Percentiles rank a stretch among this genome's conserved stretches.
These are phyloP conservation scores for Vigna angularis DNA, from an alignment of 306 rosid species.

Conservation along the genomic window DNA sequence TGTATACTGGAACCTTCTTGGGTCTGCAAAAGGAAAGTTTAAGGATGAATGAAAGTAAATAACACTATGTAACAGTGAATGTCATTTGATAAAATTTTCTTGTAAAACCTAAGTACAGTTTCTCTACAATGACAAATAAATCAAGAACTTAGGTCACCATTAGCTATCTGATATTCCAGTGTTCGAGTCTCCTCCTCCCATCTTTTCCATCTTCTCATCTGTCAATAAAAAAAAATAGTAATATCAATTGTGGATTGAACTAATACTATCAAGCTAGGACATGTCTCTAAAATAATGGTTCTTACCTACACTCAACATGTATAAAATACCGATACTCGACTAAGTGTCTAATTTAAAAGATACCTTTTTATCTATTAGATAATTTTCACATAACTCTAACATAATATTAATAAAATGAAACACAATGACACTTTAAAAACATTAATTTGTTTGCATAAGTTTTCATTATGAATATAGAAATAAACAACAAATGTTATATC, in stretches of 20 bases:
- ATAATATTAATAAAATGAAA: too few species aligned
- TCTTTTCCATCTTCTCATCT: slow-evolving; percentile 73
- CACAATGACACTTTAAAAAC: too few species aligned
- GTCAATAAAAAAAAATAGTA: neutral
- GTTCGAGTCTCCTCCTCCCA: slow-evolving; percentile 81
- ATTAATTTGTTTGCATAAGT: too few species aligned
- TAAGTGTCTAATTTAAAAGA: too few species aligned
- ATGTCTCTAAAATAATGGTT: too few species aligned
- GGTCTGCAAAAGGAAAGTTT: slow-evolving; percentile 51
- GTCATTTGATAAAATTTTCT: neutral
- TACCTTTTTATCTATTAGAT: too few species aligned
- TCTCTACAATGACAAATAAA: neutral
- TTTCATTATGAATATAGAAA: too few species aligned
- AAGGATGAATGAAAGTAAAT: neutral
- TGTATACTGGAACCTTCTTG: slow-evolving; percentile 60
- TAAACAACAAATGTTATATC: too few species aligned
- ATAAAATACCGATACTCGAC: too few species aligned
- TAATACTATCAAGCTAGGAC: too few species aligned
- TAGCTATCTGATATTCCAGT: slow-evolving; percentile 63
- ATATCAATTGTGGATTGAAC: neutral
- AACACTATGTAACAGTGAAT: neutral
- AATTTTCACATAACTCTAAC: too few species aligned
- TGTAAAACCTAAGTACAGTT: neutral
- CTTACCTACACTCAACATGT: too few species aligned
- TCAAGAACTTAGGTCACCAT: slow-evolving; percentile 52